A percentile compares a stretch with the other conserved stretches of the same genome.
Evolutionary conservation across 202 grass and related monocot species (phyloP).

Genomic region (Cymbopogon flexuosus): DNA sequence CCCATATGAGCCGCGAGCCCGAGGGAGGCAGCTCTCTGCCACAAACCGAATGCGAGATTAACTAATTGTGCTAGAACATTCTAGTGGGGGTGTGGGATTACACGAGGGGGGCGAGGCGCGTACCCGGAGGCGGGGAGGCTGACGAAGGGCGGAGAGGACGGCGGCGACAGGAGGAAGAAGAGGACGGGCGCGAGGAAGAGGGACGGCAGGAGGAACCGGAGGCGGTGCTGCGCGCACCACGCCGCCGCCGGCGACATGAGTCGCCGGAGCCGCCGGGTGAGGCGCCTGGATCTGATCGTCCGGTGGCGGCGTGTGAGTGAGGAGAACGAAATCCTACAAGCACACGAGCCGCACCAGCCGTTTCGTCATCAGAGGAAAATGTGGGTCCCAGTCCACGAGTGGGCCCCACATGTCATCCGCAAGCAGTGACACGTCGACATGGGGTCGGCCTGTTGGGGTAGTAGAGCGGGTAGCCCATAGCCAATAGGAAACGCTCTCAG

Average conservation of each 20-base stretch:
- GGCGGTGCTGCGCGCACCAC: slow-evolving; percentile 32
- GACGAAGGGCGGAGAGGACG: slow-evolving; percentile 21
- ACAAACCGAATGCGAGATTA: neutral
- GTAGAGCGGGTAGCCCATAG: neutral
- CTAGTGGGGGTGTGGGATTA: neutral
- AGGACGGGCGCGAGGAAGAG: slow-evolving; percentile 41
- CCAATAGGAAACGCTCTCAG: neutral
- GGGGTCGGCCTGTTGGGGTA: neutral
- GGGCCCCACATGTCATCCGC: neutral
- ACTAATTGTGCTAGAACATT: neutral
- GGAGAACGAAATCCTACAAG: neutral
- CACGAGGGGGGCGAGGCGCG: neutral
- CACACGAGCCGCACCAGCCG: neutral
- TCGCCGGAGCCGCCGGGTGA: neutral
- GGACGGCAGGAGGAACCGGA: slow-evolving; percentile 43
- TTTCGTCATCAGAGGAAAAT: neutral
- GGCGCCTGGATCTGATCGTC: slow-evolving; percentile 31
- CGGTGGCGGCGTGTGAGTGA: neutral
- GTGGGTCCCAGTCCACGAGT: neutral
- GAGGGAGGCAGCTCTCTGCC: slow-evolving; percentile 1
- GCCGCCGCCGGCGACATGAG: slow-evolving; percentile 33
- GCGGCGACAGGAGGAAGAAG: slow-evolving; percentile 31
- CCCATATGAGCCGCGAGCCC: slow-evolving; percentile 53
- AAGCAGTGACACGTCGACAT: neutral
- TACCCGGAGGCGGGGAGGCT: slow-evolving; percentile 33